Conservation (phyloP, 768 basidiomycete genomes). For the Tephrocybe sp. region DNA sequence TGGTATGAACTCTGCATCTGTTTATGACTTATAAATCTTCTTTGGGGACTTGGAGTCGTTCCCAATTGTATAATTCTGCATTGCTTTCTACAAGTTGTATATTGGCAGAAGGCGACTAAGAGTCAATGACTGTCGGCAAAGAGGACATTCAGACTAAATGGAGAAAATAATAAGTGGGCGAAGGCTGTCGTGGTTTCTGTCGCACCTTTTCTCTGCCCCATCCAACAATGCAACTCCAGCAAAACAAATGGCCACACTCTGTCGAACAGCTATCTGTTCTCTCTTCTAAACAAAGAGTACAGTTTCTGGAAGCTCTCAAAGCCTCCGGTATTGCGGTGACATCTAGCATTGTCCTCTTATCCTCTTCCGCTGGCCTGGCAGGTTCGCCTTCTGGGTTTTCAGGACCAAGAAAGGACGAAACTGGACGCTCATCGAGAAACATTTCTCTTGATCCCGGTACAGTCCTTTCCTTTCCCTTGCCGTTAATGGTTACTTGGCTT, state of each 20-base stretch:
- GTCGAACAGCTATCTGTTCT: conserved; percentile 80
- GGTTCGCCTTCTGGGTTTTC: conserved; percentile 53
- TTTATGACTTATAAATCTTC: conserved; percentile 13
- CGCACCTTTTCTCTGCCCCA: conserved; percentile 87
- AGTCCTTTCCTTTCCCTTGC: conserved; percentile 35
- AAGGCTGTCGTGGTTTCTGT: neutral
- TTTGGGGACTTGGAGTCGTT: neutral
- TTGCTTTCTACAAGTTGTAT: conserved; percentile 66
- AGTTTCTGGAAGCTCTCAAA: conserved; percentile 61
- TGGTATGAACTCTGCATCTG: conserved; percentile 24
- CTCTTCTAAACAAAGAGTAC: conserved; percentile 85
- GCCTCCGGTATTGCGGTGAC: conserved; percentile 52
- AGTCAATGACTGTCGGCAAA: conserved; percentile 78
- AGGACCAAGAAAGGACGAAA: conserved; percentile 54
- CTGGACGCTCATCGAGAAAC: conserved; percentile 59
- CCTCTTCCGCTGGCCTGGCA: conserved; percentile 64
- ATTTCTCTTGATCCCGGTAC: conserved; percentile 30
- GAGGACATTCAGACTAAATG: conserved; percentile 76
- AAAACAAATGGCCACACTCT: conserved; percentile 89
- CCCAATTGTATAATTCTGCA: conserved; percentile 15
- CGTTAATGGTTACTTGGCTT: conserved; percentile 7
- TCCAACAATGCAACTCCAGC: conserved; percentile 86
- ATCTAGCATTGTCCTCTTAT: conserved; percentile 66
- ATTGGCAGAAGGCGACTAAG: conserved; percentile 73
- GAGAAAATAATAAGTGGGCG: conserved; percentile 8